Conservation (phyloP, 805 yeast genomes). For the Sugiyamaella valdiviana region DNA sequence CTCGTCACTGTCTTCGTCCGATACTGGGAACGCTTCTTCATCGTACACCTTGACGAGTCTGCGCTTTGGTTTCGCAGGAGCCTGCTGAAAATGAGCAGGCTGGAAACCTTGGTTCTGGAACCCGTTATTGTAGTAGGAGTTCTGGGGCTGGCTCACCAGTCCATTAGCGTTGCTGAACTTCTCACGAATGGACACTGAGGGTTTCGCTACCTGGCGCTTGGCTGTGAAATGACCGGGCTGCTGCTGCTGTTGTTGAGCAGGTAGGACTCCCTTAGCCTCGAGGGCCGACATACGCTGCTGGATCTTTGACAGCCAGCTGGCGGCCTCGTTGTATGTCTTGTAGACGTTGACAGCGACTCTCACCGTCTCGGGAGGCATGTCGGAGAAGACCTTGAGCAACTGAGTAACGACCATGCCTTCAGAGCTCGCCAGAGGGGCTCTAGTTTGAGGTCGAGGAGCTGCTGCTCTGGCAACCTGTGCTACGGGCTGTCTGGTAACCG, state of each 20-base stretch:
- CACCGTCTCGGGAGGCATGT: conserved; percentile 7
- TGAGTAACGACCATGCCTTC: conserved; percentile 2
- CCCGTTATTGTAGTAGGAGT: too few species aligned
- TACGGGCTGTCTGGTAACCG: background rate
- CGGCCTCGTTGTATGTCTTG: conserved; percentile 32
- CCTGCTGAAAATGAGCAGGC: conserved; percentile 4
- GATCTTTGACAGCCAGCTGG: conserved; percentile 28
- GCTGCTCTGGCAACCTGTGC: background rate
- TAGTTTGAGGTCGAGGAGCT: background rate
- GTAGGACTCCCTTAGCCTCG: background rate
- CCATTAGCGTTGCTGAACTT: conserved; percentile 24
- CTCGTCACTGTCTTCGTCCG: conserved; percentile 38
- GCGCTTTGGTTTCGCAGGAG: conserved; percentile 8
- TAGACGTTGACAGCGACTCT: conserved; percentile 18
- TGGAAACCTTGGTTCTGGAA: conserved; percentile 1
- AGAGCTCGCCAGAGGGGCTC: background rate
- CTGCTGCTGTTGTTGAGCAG: background rate
- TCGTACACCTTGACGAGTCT: conserved; percentile 9
- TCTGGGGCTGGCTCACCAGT: conserved; percentile 1
- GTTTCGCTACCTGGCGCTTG: conserved; percentile 28
- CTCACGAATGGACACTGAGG: conserved; percentile 32
- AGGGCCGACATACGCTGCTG: conserved; percentile 20
- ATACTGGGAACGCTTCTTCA: conserved; percentile 2
- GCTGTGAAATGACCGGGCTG: conserved; percentile 13
- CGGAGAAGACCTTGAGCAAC: conserved; percentile 2